Evolutionary conservation across 83 land plant genomes (phyloP).

Genomic region (Picea abies): DNA sequence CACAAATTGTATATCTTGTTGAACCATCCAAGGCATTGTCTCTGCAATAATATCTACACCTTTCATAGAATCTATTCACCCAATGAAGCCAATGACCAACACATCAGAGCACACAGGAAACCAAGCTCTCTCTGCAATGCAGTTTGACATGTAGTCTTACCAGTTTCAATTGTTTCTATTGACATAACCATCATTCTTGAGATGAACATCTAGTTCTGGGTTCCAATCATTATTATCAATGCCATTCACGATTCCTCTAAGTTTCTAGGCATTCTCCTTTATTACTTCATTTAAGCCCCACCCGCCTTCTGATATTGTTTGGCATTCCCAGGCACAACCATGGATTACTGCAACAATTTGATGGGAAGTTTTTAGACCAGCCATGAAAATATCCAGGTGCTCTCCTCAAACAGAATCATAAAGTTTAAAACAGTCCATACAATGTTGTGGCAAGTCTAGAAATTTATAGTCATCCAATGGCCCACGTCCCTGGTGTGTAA

Average conservation of each 20-base stretch:
- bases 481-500: conserved; percentile 99
- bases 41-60: conserved; percentile 92
- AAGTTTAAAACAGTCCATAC: no score
- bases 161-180: conserved; percentile 71
- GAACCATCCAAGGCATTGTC: no score
- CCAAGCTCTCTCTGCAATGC: conserved; percentile 91
- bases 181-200: conserved; percentile 76
- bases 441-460: no score
- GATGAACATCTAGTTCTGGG: conserved; percentile 68
- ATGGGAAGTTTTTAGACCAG: conserved; percentile 87
- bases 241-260: conserved; percentile 92
- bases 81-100: conserved; percentile 90
- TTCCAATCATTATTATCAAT: conserved; percentile 94
- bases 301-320: conserved; percentile 88
- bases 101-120: conserved; percentile 68
- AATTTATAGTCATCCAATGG: no score
- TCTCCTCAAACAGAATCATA: conserved; percentile 92
- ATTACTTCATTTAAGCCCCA: conserved; percentile 90
- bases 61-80: conserved; percentile 88
- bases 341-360: conserved; percentile 88
- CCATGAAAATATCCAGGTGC: conserved; percentile 87
- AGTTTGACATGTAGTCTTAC: conserved; percentile 81
- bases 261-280: conserved; percentile 82
- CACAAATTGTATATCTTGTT: conserved; percentile 79
- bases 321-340: conserved; percentile 93